Base-by-base conservation (phyloP, 805 yeast species). In the Metschnikowia proteae region DNA sequence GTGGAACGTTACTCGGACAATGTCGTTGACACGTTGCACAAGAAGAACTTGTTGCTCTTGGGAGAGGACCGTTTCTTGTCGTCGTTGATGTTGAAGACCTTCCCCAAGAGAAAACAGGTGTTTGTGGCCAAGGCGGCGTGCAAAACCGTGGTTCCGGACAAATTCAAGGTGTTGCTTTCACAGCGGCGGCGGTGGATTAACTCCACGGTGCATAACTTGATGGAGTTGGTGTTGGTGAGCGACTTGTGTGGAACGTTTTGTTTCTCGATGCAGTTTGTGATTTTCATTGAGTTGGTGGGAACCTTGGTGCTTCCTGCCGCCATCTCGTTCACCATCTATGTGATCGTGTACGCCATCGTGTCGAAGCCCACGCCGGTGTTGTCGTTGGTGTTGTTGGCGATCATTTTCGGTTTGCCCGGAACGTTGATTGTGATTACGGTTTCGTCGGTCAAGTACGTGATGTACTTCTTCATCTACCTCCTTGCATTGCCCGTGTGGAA, bases 121-220 rank as follows among this genome's bases (percentile, higher is more conserved):
- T 90, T 90, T 63, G 84, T 91, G 9, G 85, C 96, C 2, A 88
- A 88, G 64, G 97, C 97, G 5, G 92, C 87, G 3, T 90, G 97
- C 71, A 88, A 88, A 61, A 90, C 97, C 0, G 69, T 88, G 52
- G 97, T 85, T n/a, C 97, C 97, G 0, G 86, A 84, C 58, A 76
- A 76, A 43, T 90, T 90, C 64, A 76, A 69, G 54, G 94, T 90
- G 42, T 73, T 90, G 54, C 73, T 90, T 41, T 90, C 96, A 1
- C 97, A 90, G 65, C 84, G 97, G 65, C 88, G 97, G 71, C 86
- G 97, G 65, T 90, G 97, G 97, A 90, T 90, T 59, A 90, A 90
- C 66, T 90, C 97, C 4, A 91, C 97, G 0, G 91, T 90, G 33
- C 97, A 90, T 67, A 90, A 90, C 62, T 78, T 90, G 66, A 79